A percentile compares a stretch with the other conserved stretches of the same genome.
Conservation (phyloP, 2,329 filamentous ascomycete genomes). For the Xylariomycetidae sp. region DNA sequence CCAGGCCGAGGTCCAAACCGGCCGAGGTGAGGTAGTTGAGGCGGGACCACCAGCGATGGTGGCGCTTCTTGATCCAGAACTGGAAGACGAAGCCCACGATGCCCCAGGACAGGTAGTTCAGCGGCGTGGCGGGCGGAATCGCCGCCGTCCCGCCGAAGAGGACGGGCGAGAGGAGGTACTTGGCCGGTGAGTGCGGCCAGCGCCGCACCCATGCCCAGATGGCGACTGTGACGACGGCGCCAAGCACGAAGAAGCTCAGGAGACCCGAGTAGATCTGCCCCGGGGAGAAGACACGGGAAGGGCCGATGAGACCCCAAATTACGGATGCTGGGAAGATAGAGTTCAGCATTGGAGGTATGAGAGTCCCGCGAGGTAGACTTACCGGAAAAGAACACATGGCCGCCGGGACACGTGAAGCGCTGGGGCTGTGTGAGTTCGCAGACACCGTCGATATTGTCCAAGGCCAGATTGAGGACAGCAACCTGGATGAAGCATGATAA, state of each 20-base stretch:
- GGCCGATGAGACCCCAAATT: conserved; percentile 63
- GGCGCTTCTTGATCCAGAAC: conserved; percentile 56
- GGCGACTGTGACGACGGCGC: conserved; percentile 45
- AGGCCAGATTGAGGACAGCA: conserved; percentile 55
- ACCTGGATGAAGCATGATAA: conserved; percentile 63
- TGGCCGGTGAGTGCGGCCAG: conserved; percentile 44
- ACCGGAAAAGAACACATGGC: conserved; percentile 60
- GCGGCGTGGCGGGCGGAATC: conserved; percentile 62
- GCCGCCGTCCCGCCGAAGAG: conserved; percentile 54
- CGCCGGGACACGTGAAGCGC: conserved; percentile 58
- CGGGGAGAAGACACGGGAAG: conserved; percentile 56
- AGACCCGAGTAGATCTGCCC: conserved; percentile 56
- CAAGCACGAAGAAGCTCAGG: conserved; percentile 53
- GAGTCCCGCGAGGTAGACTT: too few relatives aligned
- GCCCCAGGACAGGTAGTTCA: conserved; percentile 71
- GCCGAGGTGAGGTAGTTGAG: conserved; percentile 69
- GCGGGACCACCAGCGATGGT: conserved; percentile 66
- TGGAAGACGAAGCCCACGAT: conserved; percentile 67
- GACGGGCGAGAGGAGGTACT: conserved; percentile 54
- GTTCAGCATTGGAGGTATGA: too few relatives aligned
- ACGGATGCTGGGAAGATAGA: too few relatives aligned
- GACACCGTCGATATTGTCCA: conserved; percentile 55
- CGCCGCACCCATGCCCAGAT: conserved; percentile 45
- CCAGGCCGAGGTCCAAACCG: conserved; percentile 62
- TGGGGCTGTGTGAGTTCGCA: conserved; percentile 53